phyloP scores from a whole-genome alignment of 2,329 filamentous ascomycete genomes.

The Pyrenochaeta sp. region DNA sequence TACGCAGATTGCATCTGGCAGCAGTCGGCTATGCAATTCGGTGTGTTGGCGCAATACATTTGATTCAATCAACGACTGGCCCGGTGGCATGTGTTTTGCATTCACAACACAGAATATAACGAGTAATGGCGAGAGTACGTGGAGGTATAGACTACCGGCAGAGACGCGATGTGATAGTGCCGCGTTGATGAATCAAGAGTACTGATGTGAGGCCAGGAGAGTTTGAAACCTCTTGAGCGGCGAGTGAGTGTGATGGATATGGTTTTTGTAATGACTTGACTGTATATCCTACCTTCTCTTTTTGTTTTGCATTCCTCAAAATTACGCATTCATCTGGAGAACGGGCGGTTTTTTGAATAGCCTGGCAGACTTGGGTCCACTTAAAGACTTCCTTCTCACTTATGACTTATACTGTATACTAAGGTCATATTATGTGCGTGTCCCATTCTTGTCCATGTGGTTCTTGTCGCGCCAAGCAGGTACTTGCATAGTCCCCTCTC shows the following conservation, averaged over 20 bases:
- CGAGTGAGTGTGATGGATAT: not conserved
- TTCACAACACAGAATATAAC: conserved; percentile 16
- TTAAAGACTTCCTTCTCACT: no score
- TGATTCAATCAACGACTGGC: conserved; percentile 20
- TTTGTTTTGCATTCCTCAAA: no score
- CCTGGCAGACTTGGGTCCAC: no score
- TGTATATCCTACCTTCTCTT: no score
- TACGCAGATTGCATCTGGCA: conserved; percentile 9
- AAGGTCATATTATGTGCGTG: no score
- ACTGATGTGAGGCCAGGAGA: not conserved
- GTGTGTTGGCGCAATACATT: conserved; percentile 27
- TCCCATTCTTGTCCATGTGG: no score
- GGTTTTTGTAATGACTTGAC: not conserved
- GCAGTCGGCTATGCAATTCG: conserved; percentile 10
- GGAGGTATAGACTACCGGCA: conserved; percentile 5
- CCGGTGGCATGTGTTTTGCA: conserved; percentile 21
- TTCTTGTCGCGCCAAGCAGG: no score
- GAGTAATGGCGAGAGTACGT: conserved; percentile 6
- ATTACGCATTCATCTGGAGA: no score
- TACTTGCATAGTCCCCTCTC: no score
- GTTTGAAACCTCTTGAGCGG: no score
- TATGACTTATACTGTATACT: no score
- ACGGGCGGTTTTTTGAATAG: no score
- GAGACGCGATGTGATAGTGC: conserved; percentile 23
- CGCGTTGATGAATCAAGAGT: conserved; percentile 17